Evolutionary conservation across 306 rosid genomes (phyloP).

Genomic region (Coriaria nepalensis): DNA sequence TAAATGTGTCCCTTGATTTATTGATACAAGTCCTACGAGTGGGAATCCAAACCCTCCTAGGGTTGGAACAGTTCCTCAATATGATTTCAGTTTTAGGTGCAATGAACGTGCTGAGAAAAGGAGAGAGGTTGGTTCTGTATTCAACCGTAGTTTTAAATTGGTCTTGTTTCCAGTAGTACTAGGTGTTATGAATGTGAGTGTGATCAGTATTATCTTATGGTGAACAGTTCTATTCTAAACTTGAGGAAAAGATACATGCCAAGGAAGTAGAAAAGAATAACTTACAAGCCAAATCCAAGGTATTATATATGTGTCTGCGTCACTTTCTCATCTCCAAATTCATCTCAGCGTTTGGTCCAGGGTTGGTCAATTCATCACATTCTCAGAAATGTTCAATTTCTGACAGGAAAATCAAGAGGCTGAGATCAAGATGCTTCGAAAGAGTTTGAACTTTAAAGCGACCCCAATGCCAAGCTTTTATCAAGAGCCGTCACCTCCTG

Average conservation of each 20-base stretch:
- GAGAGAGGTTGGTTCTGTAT: constrained; percentile 44
- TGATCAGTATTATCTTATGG: constrained; percentile 13
- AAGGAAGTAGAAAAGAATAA: constrained; percentile 79
- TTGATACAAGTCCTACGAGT: constrained; percentile 40
- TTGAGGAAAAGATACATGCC: constrained; percentile 94
- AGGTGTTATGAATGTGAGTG: constrained; percentile 1
- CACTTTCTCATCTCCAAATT: constrained; percentile 3
- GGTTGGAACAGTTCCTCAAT: constrained; percentile 66
- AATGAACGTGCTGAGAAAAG: constrained; percentile 92
- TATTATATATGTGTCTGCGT: constrained; percentile 18
- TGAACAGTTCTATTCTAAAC: constrained; percentile 82
- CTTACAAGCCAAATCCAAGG: constrained; percentile 91
- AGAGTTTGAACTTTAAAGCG: constrained; percentile 26
- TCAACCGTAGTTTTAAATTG: constrained; percentile 9
- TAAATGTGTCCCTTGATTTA: constrained; percentile 29
- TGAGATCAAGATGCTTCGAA: constrained; percentile 26
- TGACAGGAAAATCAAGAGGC: constrained; percentile 67
- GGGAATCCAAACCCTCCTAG: constrained; percentile 50
- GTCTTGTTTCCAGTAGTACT: constrained; percentile 11
- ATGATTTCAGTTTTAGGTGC: constrained; percentile 90
- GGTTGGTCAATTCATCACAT: not conserved
- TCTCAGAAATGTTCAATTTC: constrained; percentile 8
- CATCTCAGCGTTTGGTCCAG: constrained; percentile 5
- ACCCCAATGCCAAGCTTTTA: constrained; percentile 36
- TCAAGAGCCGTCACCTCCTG: constrained; percentile 34